Evolutionary conservation across 371 early-diverging fungal species (phyloP).

Genomic region (Mucor piriformis): DNA sequence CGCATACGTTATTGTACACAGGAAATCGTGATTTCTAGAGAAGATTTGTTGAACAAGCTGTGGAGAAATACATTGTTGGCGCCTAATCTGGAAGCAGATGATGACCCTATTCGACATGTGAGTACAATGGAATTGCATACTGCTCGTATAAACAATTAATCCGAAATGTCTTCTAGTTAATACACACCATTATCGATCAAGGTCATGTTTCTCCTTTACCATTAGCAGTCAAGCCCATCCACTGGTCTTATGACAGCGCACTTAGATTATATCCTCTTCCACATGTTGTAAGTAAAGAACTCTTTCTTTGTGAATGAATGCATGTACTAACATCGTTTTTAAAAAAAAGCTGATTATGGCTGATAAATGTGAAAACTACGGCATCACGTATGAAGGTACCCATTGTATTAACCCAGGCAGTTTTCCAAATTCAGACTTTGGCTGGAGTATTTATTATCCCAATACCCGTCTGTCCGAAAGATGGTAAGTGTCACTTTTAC

Average conservation of each 20-base stretch:
- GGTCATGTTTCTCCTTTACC: slow-evolving; percentile 86
- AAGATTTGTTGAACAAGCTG: slow-evolving; percentile 77
- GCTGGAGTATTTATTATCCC: slow-evolving; percentile 83
- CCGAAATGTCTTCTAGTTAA: slow-evolving; percentile 53
- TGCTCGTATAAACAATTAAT: background rate
- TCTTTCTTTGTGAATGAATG: too few species aligned
- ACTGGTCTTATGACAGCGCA: slow-evolving; percentile 83
- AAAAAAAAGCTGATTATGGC: slow-evolving; percentile 90
- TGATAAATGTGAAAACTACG: slow-evolving; percentile 78
- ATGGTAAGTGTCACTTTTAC: slow-evolving; percentile 42
- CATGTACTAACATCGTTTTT: too few species aligned
- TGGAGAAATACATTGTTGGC: slow-evolving; percentile 76
- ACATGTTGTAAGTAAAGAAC: slow-evolving; percentile 75
- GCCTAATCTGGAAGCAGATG: slow-evolving; percentile 47
- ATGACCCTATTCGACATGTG: slow-evolving; percentile 68
- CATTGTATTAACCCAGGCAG: slow-evolving; percentile 86
- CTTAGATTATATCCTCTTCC: slow-evolving; percentile 87
- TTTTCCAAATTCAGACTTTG: slow-evolving; percentile 74
- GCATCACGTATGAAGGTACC: slow-evolving; percentile 73
- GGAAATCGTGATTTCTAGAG: slow-evolving; percentile 86
- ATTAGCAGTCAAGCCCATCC: slow-evolving; percentile 69
- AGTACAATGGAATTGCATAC: slow-evolving; percentile 4
- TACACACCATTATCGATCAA: slow-evolving; percentile 85
- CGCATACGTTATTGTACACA: slow-evolving; percentile 84
- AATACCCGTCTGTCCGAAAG: slow-evolving; percentile 51